Conservation (phyloP, 164 flowering plant genomes). For the grape (Vitis vinifera) region ASM3070453v1 NC_081806.1:3656001-3656500, state of each 20-base stretch:
- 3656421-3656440: neutral
- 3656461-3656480: neutral
- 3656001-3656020: too few species aligned
- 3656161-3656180: slow-evolving; percentile 24
- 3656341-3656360: slow-evolving; percentile 1
- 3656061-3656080: neutral
- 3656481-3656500: neutral
- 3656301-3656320: neutral
- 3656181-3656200: slow-evolving; percentile 21
- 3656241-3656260: slow-evolving; percentile 30
- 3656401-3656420: neutral
- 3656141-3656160: slow-evolving; percentile 15
- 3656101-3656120: slow-evolving; percentile 1
- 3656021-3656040: too few species aligned
- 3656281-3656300: neutral
- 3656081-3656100: neutral
- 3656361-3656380: neutral
- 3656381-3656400: slow-evolving; percentile 1
- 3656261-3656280: slow-evolving; percentile 12
- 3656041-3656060: neutral
- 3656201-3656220: slow-evolving; percentile 21
- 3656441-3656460: neutral
- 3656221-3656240: slow-evolving; percentile 24
- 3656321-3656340: neutral
- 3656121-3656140: slow-evolving; percentile 26